Evolutionary conservation across 495 filamentous ascomycete genomes (phyloP).

Genomic region (Chaetomidium leptoderma): DNA sequence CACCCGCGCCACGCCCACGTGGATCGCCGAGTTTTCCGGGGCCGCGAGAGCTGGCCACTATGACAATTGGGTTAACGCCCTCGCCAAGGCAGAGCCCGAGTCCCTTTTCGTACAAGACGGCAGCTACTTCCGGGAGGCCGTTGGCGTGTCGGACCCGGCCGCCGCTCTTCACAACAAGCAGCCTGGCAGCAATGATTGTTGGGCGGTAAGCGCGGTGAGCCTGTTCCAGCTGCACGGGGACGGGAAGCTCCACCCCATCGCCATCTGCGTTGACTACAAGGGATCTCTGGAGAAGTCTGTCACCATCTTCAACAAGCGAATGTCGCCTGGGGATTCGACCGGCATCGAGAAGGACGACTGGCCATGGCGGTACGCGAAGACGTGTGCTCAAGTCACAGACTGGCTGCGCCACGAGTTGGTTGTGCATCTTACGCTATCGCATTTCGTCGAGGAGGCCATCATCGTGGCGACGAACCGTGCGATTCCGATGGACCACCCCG

Average conservation of each 20-base stretch:
- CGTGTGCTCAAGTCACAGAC: slow-evolving; percentile 46
- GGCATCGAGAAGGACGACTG: slow-evolving; percentile 42
- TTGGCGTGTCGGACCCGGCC: slow-evolving; percentile 22
- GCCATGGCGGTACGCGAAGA: slow-evolving; percentile 53
- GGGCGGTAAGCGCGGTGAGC: slow-evolving; percentile 39
- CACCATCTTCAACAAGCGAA: slow-evolving; percentile 45
- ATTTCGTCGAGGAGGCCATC: slow-evolving; percentile 47
- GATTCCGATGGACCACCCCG: slow-evolving; percentile 37
- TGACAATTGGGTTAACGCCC: slow-evolving; percentile 24
- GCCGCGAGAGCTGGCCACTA: slow-evolving; percentile 32
- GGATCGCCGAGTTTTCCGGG: slow-evolving; percentile 35
- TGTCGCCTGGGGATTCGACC: slow-evolving; percentile 28
- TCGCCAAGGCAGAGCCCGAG: slow-evolving; percentile 27
- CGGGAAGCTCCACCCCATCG: slow-evolving; percentile 46
- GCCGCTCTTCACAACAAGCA: slow-evolving; percentile 22
- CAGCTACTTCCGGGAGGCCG: slow-evolving; percentile 44
- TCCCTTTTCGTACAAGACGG: slow-evolving; percentile 45
- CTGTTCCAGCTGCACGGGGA: slow-evolving; percentile 43
- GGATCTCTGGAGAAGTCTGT: slow-evolving; percentile 41
- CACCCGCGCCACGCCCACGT: slow-evolving; percentile 27
- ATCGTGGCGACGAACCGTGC: slow-evolving; percentile 44
- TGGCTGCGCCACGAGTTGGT: slow-evolving; percentile 48
- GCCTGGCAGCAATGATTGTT: slow-evolving; percentile 26
- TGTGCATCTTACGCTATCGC: slow-evolving; percentile 44
- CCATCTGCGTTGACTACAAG: slow-evolving; percentile 38